Conservation (phyloP, 2,329 filamentous ascomycete genomes). For the Thyridium curvatum region DNA sequence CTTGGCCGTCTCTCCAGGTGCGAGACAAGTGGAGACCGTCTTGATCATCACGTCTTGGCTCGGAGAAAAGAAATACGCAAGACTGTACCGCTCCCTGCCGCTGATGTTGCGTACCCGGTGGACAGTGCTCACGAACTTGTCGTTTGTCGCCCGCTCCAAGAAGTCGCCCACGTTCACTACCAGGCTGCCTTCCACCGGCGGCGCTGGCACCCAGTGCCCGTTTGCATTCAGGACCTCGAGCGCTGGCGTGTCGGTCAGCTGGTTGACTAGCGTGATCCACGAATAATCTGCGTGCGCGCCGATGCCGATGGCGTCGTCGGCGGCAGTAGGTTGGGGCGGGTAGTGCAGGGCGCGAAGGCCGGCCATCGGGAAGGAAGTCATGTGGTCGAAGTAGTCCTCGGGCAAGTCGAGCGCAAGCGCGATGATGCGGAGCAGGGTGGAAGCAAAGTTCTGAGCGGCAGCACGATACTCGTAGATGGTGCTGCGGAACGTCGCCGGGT, state of each 20-base stretch:
- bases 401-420: slow-evolving; percentile 13
- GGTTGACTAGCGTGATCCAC: slow-evolving; percentile 39
- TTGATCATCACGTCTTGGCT: no score
- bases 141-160: slow-evolving; percentile 33
- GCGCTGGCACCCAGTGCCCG: slow-evolving; percentile 18
- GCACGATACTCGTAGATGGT: slow-evolving; percentile 11
- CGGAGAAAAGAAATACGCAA: slow-evolving; percentile 37
- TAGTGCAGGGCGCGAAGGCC: slow-evolving; percentile 38
- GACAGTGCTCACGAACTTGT: slow-evolving; percentile 39
- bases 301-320: slow-evolving; percentile 21
- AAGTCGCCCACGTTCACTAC: slow-evolving; percentile 34
- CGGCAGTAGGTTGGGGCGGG: slow-evolving; percentile 19
- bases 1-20: no score
- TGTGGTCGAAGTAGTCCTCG: slow-evolving; percentile 29
- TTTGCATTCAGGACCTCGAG: slow-evolving; percentile 36
- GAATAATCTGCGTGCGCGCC: slow-evolving; percentile 35
- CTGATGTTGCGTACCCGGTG: slow-evolving; percentile 38
- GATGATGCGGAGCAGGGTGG: slow-evolving; percentile 12
- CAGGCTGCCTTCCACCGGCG: slow-evolving; percentile 19
- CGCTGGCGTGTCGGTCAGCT: slow-evolving; percentile 34
- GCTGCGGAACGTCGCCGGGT: slow-evolving; percentile 5
- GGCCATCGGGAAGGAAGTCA: slow-evolving; percentile 31
- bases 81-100: slow-evolving; percentile 30
- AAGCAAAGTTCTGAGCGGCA: slow-evolving; percentile 4
- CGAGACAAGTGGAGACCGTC: no score